phyloP scores from a whole-genome alignment of 495 filamentous ascomycete genomes.

The Thermochaetoides thermophila region DNA sequence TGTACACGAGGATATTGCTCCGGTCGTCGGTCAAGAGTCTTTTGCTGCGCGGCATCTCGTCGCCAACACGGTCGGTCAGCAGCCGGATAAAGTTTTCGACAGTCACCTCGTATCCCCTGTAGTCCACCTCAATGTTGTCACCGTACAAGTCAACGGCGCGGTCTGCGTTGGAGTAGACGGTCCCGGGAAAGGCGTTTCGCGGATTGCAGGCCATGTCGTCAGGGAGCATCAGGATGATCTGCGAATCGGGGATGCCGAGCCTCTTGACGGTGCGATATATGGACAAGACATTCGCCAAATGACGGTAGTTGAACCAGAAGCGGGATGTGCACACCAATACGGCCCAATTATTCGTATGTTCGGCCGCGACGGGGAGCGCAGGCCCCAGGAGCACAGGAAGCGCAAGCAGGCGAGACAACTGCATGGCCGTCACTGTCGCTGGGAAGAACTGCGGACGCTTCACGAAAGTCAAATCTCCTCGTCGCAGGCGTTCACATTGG shows the following conservation, averaged over 20 bases:
- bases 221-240: conserved; percentile 98
- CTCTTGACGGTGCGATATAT: conserved; percentile 97
- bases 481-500: no score
- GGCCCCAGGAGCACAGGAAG: conserved; percentile 31
- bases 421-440: no score
- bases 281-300: conserved; percentile 93
- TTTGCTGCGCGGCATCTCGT: conserved; percentile 89
- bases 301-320: conserved; percentile 99
- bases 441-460: no score
- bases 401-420: conserved; percentile 15
- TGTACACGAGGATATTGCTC: conserved; percentile 94
- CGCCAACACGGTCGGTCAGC: conserved; percentile 80
- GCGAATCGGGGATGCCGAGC: conserved; percentile 92
- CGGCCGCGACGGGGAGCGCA: conserved; percentile 34
- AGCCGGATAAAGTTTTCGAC: conserved; percentile 97
- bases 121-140: conserved; percentile 98
- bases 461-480: no score
- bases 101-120: conserved; percentile 94
- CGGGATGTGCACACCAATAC: conserved; percentile 95
- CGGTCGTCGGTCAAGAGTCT: conserved; percentile 80
- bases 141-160: conserved; percentile 92
- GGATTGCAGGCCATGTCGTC: conserved; percentile 99
- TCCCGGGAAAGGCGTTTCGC: conserved; percentile 92
- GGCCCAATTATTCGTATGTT: conserved; percentile 97
- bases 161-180: conserved; percentile 96